A percentile compares a stretch with the other conserved stretches of the same genome.
phyloP scores from a whole-genome alignment of 352 stramenopile genomes.

The Globisporangium perplexum region DNA sequence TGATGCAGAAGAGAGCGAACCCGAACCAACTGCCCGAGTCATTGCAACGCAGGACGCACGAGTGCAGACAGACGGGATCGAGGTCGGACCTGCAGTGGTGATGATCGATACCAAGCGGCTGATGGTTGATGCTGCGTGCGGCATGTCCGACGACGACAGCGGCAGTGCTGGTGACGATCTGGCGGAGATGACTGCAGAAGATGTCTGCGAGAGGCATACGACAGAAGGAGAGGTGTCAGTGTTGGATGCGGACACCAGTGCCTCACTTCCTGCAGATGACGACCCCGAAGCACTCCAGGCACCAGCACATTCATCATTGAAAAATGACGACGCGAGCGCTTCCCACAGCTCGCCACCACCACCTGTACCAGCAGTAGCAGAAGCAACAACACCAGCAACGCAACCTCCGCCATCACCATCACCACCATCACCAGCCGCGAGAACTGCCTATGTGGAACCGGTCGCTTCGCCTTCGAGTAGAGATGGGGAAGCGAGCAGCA shows the following conservation, averaged over 20 bases:
- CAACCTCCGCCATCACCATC: too few species aligned
- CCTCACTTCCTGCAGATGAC: background rate
- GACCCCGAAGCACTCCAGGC: background rate
- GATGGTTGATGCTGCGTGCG: constrained; percentile 3
- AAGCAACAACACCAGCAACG: background rate
- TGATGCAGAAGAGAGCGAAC: background rate
- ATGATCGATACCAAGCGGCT: background rate
- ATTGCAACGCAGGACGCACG: background rate
- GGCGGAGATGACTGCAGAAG: background rate
- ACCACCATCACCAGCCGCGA: background rate
- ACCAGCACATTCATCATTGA: background rate
- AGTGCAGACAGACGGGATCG: background rate
- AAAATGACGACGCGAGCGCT: background rate
- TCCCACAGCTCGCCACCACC: background rate
- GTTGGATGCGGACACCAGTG: background rate
- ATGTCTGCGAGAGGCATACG: background rate
- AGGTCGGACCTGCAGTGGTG: background rate
- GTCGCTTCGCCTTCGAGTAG: background rate
- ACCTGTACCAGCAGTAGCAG: background rate
- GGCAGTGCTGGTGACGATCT: background rate
- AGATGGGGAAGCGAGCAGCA: background rate
- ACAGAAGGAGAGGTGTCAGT: background rate
- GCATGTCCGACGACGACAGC: background rate
- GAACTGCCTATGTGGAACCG: too few species aligned
- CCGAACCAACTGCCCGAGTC: background rate